These are phyloP conservation scores for Boletus smithii DNA, from an alignment of 1,284 basidiomycete species.

Conservation along the genomic window DNA sequence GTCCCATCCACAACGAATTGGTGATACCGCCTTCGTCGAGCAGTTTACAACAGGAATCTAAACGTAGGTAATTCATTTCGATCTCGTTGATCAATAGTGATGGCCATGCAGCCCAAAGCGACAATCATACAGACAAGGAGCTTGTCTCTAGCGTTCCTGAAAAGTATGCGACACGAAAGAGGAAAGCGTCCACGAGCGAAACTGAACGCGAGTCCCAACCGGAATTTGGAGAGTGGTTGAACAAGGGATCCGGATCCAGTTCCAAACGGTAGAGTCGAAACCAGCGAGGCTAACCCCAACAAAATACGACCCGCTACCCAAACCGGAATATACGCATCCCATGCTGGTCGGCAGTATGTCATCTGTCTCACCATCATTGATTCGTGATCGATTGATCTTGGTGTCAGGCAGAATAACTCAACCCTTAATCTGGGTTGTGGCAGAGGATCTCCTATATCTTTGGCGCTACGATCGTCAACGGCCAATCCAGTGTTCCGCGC, in stretches of 20 bases:
- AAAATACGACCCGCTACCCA: background rate
- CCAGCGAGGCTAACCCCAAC: background rate
- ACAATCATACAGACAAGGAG: background rate
- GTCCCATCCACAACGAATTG: background rate
- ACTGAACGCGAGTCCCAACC: background rate
- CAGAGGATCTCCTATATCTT: slow-evolving; percentile 1
- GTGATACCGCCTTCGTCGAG: background rate
- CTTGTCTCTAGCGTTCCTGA: too few relatives aligned
- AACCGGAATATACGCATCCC: background rate
- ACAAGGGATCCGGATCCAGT: background rate
- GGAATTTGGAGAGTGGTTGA: background rate
- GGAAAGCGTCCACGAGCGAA: background rate
- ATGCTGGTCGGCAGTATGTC: background rate
- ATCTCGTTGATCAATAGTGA: background rate
- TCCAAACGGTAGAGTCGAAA: background rate
- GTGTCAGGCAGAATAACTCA: background rate
- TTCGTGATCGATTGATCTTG: background rate
- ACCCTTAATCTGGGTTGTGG: background rate
- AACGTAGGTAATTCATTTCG: background rate
- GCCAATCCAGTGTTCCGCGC: background rate
- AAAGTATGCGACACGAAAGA: background rate
- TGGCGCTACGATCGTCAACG: slow-evolving; percentile 7
- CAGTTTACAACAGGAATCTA: background rate
- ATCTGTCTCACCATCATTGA: background rate
- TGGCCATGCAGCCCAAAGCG: background rate